Percentiles rank a stretch among this genome's conserved stretches.
Evolutionary conservation across 306 rosid species (phyloP).

Genomic region (Crotalaria pallida): DNA sequence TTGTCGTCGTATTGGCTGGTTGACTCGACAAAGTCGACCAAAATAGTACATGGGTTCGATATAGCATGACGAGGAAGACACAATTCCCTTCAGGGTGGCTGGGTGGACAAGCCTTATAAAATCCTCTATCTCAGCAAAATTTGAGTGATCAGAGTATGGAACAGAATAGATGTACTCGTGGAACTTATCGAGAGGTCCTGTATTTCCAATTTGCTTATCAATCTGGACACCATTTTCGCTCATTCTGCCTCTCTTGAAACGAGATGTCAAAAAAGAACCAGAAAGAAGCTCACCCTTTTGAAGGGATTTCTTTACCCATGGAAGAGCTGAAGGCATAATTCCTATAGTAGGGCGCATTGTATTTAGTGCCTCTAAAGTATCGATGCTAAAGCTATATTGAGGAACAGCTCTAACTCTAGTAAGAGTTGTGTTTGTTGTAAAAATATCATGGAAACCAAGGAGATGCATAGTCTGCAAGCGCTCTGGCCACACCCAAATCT

Average conservation of each 20-base stretch:
- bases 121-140: slow-evolving; percentile 47
- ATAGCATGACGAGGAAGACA: slow-evolving; percentile 57
- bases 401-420: slow-evolving; percentile 86
- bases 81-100: slow-evolving; percentile 53
- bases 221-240: slow-evolving; percentile 16
- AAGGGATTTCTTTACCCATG: slow-evolving; percentile 47
- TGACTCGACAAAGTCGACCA: slow-evolving; percentile 45
- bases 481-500: slow-evolving; percentile 87
- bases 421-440: slow-evolving; percentile 58
- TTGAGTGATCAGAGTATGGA: slow-evolving; percentile 71
- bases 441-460: slow-evolving; percentile 51
- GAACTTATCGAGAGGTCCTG: slow-evolving; percentile 24
- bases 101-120: slow-evolving; percentile 62
- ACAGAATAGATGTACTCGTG: slow-evolving; percentile 52
- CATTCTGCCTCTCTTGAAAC: slow-evolving; percentile 28
- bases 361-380: slow-evolving; percentile 57
- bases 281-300: slow-evolving; percentile 24
- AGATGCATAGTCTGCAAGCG: slow-evolving; percentile 76
- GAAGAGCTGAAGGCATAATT: slow-evolving; percentile 74
- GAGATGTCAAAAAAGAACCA: slow-evolving; percentile 41
- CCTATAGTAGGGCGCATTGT: slow-evolving; percentile 57
- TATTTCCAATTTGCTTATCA: slow-evolving; percentile 23
- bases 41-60: slow-evolving; percentile 59
- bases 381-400: slow-evolving; percentile 62
- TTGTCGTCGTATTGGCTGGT: slow-evolving; percentile 23